Evolutionary conservation across 352 stramenopile species (phyloP).

Genomic region (Vaucheria bursata): DNA sequence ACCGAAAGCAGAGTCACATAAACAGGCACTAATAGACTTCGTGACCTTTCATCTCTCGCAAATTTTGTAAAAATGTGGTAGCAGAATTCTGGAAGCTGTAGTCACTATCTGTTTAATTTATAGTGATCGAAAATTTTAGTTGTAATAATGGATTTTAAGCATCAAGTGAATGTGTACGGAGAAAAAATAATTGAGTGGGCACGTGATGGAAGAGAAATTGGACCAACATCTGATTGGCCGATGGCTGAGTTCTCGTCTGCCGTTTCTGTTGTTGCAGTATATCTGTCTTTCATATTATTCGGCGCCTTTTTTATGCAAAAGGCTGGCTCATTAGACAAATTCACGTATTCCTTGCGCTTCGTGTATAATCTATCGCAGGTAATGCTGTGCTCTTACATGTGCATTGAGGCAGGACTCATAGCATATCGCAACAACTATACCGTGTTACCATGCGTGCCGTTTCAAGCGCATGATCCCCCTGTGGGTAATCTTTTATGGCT

Average conservation of each 20-base stretch:
- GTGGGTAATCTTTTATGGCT: constrained; percentile 84
- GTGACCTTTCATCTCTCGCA: no score
- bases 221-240: constrained; percentile 28
- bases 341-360: constrained; percentile 61
- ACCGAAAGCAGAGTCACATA: no score
- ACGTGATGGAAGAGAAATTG: not conserved
- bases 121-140: no score
- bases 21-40: no score
- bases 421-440: constrained; percentile 79
- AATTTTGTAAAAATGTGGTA: no score
- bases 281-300: constrained; percentile 38
- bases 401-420: constrained; percentile 68
- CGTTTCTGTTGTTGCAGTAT: constrained; percentile 31
- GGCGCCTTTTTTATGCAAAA: constrained; percentile 34
- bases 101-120: no score
- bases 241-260: constrained; percentile 39
- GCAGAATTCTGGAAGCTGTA: no score
- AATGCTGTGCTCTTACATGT: constrained; percentile 78
- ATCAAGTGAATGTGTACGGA: constrained; percentile 16
- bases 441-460: constrained; percentile 79
- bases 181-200: constrained; percentile 26
- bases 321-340: constrained; percentile 16
- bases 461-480: constrained; percentile 71
- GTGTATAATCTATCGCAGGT: constrained; percentile 74
- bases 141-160: no score